Evolutionary conservation across 1,139 yeast species (phyloP), one percentile per base, ranked within the genome.

Genomic region (Casaregolazyma suthepensis): DNA sequence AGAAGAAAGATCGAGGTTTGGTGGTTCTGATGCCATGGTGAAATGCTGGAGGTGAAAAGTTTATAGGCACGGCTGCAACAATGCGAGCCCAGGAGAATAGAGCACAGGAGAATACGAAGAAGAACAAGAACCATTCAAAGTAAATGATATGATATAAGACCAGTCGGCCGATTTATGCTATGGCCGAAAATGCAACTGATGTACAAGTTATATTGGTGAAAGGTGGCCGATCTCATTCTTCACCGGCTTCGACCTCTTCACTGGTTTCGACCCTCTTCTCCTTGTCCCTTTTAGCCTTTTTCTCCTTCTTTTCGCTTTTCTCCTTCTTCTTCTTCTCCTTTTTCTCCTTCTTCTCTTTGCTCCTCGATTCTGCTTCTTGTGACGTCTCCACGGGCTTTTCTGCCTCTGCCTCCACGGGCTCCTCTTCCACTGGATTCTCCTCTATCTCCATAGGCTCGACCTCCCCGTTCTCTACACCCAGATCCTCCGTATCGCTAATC

Each of bases 281-380:
- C 40, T 45, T 43, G 15, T 43, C 45, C 38, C 29, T 37, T 37
- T 52, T 43, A 23, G 38, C 40, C 31, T 48, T 43, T 22, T 49
- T 48, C 37, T 47, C 43, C 20, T 22, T 40, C 26, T 46, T 43
- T 20, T 43, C 26, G 43, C 37, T 46, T 18, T 23, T 31, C 7
- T 31, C 51, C 43, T 43, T 45, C 31, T 40, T 18, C 10, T 48
- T 35, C 47, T 38, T 26, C 18, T 29, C 35, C n/a, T 26, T 19
- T n/a, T 37, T 15, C 15, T 31, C 19, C 9, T 23, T 23, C 7
- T 19, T 38, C 6, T 17, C 46, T 6, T 43, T 23, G 5, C 5
- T n/a, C 18, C 10, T 42, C 17, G 26, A 26, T 26, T 43, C 23
- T 9, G n/a, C 22, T 31, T 49, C 29, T 26, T 43, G 19, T 18